A percentile compares a stretch with the other conserved stretches of the same genome.
Evolutionary conservation across 169 alveolate species (phyloP).

Genomic region (Plasmodium vinckei): DNA sequence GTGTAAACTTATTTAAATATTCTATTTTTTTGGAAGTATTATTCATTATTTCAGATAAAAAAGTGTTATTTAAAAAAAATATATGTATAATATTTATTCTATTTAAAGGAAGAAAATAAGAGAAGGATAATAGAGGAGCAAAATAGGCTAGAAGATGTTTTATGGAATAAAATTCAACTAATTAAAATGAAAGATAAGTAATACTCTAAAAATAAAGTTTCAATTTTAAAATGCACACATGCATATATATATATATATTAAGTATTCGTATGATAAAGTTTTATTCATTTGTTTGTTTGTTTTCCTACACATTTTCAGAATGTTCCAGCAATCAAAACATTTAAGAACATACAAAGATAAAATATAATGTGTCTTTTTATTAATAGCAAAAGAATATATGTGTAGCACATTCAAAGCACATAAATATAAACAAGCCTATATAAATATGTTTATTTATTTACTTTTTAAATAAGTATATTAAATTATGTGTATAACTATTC

Average conservation of each 20-base stretch:
- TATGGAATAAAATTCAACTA: conserved; percentile 61
- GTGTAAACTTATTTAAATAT: not conserved
- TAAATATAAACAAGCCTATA: not conserved
- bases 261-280: not conserved
- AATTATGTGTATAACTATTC: conserved; percentile 4
- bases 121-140: conserved; percentile 58
- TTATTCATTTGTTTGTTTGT: not conserved
- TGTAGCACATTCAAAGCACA: no score
- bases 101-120: conserved; percentile 57
- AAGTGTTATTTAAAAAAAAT: no score
- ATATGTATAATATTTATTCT: not conserved
- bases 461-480: conserved; percentile 6
- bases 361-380: conserved; percentile 15
- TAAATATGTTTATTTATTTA: not conserved
- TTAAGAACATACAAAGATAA: conserved; percentile 35
- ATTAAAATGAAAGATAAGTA: conserved; percentile 55
- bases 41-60: not conserved
- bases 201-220: not conserved
- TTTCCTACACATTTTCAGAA: conserved; percentile 28
- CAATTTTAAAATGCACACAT: not conserved
- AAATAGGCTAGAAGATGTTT: conserved; percentile 48
- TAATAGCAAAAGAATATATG: not conserved
- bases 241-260: not conserved
- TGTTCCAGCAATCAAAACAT: conserved; percentile 9
- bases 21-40: not conserved